phyloP scores from a whole-genome alignment of 2,329 filamentous ascomycete species.

The Colletotrichum sp. region DNA sequence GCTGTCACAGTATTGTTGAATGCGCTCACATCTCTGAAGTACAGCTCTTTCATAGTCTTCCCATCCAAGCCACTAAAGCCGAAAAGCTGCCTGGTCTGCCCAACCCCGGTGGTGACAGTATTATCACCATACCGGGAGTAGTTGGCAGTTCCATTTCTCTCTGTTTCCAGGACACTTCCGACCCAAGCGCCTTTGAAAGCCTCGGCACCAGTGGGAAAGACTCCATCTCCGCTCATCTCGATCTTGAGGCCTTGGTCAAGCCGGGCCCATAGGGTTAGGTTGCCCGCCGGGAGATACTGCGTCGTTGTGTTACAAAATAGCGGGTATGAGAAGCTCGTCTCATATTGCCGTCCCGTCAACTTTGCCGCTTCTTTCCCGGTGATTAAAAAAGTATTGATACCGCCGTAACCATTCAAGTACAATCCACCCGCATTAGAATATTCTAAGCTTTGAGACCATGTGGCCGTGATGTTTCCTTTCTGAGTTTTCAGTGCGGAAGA shows the following conservation, averaged over 20 bases:
- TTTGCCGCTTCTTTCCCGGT: conserved; percentile 32
- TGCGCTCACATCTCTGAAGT: conserved; percentile 61
- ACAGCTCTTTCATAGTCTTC: conserved; percentile 48
- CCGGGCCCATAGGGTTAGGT: conserved; percentile 48
- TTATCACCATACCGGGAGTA: conserved; percentile 55
- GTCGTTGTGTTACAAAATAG: conserved; percentile 60
- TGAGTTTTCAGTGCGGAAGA: conserved; percentile 57
- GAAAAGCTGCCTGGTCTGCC: conserved; percentile 62
- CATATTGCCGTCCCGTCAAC: conserved; percentile 28
- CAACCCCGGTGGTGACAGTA: conserved; percentile 54
- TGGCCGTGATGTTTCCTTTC: conserved; percentile 40
- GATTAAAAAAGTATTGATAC: conserved; percentile 32
- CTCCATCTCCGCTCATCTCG: conserved; percentile 40
- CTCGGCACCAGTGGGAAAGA: conserved; percentile 66
- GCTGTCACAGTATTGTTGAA: conserved; percentile 48
- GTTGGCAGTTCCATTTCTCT: conserved; percentile 61
- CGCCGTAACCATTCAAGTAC: conserved; percentile 22
- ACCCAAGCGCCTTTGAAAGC: conserved; percentile 43
- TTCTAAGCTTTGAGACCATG: conserved; percentile 63
- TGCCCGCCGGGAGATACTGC: conserved; percentile 41
- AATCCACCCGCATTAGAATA: conserved; percentile 59
- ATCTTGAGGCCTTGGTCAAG: conserved; percentile 46
- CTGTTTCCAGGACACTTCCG: conserved; percentile 48
- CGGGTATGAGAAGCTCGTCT: conserved; percentile 61
- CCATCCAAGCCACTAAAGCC: conserved; percentile 50